Base-by-base conservation (phyloP, 2,329 filamentous ascomycete species). In the Trichoderma afroharzianum region DNA sequence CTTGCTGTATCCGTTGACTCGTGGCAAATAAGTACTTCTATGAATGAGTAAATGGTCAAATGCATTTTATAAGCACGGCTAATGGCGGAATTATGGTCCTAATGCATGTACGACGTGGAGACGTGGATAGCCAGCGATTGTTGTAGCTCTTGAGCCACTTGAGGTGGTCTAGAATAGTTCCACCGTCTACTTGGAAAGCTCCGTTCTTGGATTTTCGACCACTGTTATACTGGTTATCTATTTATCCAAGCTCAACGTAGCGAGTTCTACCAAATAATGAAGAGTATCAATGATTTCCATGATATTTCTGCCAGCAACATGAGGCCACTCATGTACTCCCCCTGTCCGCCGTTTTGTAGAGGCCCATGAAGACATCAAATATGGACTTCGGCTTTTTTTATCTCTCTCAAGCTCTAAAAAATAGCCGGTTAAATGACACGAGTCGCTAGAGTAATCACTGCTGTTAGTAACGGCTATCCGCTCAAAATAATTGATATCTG, bases 1-100 rank as follows among this genome's bases (percentile, higher is more conserved):
- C 39, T 68, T 61, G 67, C 67, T 69, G 57, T 3, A 69, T 69
- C 55, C n/a, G 66, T 61, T 28, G 32, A 47, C 39, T 36, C 14
- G 55, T 61, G 55, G 57, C 55, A 47, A 61, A 61, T 9, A 57
- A 8, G 61, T 67, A 55, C 53, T 14, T 39, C n/a, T 28, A 14
- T 43, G 21, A 43, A 28, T 43, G 32, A 30, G 53, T 9, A 18
- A 26, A n/a, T 64, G 3, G 62, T 21, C 33, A 26, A 57, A 26
- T 36, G 50, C 32, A 58, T 43, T 58, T 53, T 53, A 53, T 53
- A 53, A 24, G n/a, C 62, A 50, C 62, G 39, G 39, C 28, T 64
- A 64, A 24, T n/a, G 28, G 24, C 62, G 62, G 63, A n/a, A 30
- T 57, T 21, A 24, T 24, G 47, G 36, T 62, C 9, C 9, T 21